Percentiles rank a stretch among this genome's conserved stretches.
phyloP scores from a whole-genome alignment of 768 basidiomycete species.

The Tricholoma furcatifolium region DNA sequence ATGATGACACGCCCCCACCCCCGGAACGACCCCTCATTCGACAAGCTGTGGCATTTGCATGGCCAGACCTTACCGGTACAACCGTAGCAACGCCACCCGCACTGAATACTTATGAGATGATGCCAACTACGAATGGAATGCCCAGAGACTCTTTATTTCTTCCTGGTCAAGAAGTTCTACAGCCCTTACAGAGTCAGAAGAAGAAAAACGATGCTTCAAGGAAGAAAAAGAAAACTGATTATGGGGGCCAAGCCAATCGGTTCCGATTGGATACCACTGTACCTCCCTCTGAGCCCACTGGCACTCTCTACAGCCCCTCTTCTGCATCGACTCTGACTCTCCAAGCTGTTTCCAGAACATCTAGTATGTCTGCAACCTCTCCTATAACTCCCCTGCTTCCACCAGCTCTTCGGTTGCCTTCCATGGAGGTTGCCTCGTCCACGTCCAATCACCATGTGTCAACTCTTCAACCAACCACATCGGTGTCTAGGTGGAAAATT shows the following conservation, averaged over 20 bases:
- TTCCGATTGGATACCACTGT: slow-evolving; percentile 43
- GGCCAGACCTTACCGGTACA: slow-evolving; percentile 21
- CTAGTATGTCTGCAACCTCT: slow-evolving; percentile 9
- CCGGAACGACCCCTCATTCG: slow-evolving; percentile 52
- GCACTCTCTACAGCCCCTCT: neutral
- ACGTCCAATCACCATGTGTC: neutral
- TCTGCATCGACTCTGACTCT: neutral
- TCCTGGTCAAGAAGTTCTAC: slow-evolving; percentile 49
- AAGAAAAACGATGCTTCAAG: slow-evolving; percentile 26
- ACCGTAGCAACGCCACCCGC: slow-evolving; percentile 25
- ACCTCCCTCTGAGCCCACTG: neutral
- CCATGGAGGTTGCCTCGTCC: neutral
- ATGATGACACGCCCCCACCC: slow-evolving; percentile 50
- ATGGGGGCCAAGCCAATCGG: slow-evolving; percentile 43
- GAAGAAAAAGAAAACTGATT: slow-evolving; percentile 34
- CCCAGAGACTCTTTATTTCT: slow-evolving; percentile 37
- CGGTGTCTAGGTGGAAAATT: slow-evolving; percentile 3
- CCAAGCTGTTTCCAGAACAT: slow-evolving; percentile 19
- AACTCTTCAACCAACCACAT: neutral
- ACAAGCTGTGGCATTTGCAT: slow-evolving; percentile 56
- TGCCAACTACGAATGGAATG: slow-evolving; percentile 19
- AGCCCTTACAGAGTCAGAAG: slow-evolving; percentile 13
- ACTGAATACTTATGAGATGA: slow-evolving; percentile 43
- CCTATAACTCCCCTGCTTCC: slow-evolving; percentile 2
- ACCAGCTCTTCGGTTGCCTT: neutral